These are phyloP conservation scores for Theileria annulata DNA, from an alignment of 169 alveolate genomes.

Conservation along the genomic window DNA sequence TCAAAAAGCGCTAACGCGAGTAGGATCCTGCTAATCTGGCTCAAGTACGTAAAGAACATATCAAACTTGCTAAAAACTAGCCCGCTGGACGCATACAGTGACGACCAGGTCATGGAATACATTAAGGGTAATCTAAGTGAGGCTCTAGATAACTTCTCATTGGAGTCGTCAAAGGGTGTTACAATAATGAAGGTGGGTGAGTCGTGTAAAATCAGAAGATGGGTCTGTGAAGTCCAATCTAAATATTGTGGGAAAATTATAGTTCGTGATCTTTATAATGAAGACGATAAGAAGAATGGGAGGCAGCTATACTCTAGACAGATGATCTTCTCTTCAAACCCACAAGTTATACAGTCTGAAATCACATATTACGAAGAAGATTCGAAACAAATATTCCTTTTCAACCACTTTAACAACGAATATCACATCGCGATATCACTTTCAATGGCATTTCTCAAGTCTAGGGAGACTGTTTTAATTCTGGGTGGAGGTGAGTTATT, in stretches of 20 bases:
- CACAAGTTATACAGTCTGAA: constrained; percentile 76
- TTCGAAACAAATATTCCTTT: constrained; percentile 14
- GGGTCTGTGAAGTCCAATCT: constrained; percentile 40
- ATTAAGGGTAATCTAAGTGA: constrained; percentile 44
- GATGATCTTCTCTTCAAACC: constrained; percentile 76
- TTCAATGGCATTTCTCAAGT: constrained; percentile 39
- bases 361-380: constrained; percentile 19
- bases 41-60: constrained; percentile 23
- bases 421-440: constrained; percentile 44
- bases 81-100: constrained; percentile 54
- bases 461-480: constrained; percentile 23
- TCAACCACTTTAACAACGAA: constrained; percentile 22
- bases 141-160: constrained; percentile 31
- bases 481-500: constrained; percentile 24
- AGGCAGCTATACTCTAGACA: constrained; percentile 59
- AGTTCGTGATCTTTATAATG: constrained; percentile 30
- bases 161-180: constrained; percentile 21
- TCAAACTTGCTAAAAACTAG: background rate
- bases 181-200: constrained; percentile 58
- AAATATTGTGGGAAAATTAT: constrained; percentile 41
- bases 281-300: background rate
- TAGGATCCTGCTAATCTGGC: constrained; percentile 45
- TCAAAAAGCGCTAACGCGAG: constrained; percentile 36
- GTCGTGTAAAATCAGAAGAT: constrained; percentile 35
- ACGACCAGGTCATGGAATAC: constrained; percentile 43